Base-by-base conservation (phyloP, 1,139 yeast genomes). In the Sugiyamaella pinicola region DNA sequence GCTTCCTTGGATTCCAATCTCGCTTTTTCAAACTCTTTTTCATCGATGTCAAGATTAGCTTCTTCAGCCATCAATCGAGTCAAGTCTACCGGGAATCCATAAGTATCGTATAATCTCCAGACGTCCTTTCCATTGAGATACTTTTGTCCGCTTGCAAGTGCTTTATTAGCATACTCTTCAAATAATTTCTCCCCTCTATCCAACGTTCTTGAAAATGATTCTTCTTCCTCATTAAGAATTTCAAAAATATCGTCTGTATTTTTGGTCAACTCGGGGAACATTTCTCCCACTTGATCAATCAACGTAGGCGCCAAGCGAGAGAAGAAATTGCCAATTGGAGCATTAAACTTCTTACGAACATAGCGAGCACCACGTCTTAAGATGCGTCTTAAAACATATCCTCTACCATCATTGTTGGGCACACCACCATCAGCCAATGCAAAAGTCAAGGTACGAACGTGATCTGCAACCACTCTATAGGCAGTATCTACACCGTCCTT, bases 361-460 rank as follows among this genome's bases (percentile, higher is more conserved):
- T 88, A 93, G 73, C 99, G 87, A 44, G 96, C 88, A 66, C 99
- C 99, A 77, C 99, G 86, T 78, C 99, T 87, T 67, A 93, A 79
- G 64, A 93, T 90, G 76, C 99, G 86, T 76, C 99, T 85, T 68
- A 93, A 77, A 38, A 93, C 99, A 67, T 93, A 93, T 63, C 99
- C 99, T 75, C 99, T 86, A 65, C 99, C 99, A 70, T 93, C 99
- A 68, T 91, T 93, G 74, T 93, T 93, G 66, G 99, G 99, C 54
- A 95, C 97, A 65, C 99, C 99, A 65, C 99, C 99, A 71, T 93
- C 99, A 48, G 96, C 87, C 59, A 93, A 80, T 52, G 99, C 98
- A 72, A 93, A 88, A 2, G 96, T 88, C 68, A 95, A 79, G 29
- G 99, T 93, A 75, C 99, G 84, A 42, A 93, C 97, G 70, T 93